Conservation (phyloP, 306 rosid species). For the Biancaea sappan region DNA sequence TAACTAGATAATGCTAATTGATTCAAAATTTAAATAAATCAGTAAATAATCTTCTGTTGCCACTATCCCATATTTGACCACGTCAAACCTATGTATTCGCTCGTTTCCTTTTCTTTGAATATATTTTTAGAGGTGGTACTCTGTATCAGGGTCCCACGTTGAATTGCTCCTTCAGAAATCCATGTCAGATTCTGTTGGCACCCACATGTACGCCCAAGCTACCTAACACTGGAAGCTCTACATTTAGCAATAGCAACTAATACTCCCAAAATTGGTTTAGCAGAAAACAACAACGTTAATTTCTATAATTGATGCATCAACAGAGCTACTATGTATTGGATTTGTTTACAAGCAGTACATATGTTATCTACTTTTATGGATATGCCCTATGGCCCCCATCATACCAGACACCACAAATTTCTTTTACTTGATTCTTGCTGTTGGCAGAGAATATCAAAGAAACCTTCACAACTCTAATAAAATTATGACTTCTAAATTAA, state of each 20-base stretch:
- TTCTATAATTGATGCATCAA: constrained; percentile 30
- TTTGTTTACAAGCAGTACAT: not conserved
- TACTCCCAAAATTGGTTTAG: not conserved
- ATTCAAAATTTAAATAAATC: no score
- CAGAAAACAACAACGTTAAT: constrained; percentile 28
- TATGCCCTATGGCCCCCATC: not conserved
- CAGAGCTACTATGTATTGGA: constrained; percentile 9
- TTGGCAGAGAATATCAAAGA: constrained; percentile 10
- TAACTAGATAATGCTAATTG: no score
- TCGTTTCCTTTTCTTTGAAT: no score
- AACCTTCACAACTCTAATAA: not conserved
- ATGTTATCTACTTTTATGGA: not conserved
- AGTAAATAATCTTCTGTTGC: no score
- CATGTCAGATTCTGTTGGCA: constrained; percentile 43
- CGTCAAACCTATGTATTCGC: no score
- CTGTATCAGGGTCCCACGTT: constrained; percentile 32
- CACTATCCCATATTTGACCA: no score
- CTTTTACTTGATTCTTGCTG: not conserved
- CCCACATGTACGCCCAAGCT: constrained; percentile 29
- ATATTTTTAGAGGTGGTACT: no score
- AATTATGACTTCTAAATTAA: not conserved
- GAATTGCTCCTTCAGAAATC: constrained; percentile 28
- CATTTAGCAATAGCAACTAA: not conserved
- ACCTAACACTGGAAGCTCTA: not conserved
- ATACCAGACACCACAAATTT: constrained; percentile 1